Evolutionary conservation across 2,329 filamentous ascomycete genomes (phyloP).

Genomic region (Fusarium sambucinum): DNA sequence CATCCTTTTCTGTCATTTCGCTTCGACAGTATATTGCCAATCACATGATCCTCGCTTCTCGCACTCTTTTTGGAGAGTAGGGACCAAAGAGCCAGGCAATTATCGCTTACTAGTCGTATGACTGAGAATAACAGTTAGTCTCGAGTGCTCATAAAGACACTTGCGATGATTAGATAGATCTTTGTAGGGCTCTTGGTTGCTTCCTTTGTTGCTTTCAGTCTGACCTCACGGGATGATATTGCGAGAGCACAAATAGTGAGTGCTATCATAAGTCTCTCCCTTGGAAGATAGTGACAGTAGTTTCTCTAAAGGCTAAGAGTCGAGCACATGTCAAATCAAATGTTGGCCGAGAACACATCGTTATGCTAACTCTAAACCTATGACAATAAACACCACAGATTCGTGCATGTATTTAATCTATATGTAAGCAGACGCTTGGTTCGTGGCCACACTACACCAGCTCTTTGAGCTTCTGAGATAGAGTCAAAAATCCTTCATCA

Average conservation of each 20-base stretch:
- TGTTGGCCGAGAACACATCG: background rate
- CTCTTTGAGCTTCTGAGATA: slow-evolving; percentile 48
- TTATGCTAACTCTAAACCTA: background rate
- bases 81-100: background rate
- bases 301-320: background rate
- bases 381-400: background rate
- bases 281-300: too few species aligned
- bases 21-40: background rate
- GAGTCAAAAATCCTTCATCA: slow-evolving; percentile 50
- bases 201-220: background rate
- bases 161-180: background rate
- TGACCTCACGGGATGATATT: background rate
- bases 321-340: background rate
- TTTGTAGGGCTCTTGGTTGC: background rate
- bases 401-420: too few species aligned
- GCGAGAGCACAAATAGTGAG: too few species aligned
- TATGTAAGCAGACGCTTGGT: background rate
- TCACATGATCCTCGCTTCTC: background rate
- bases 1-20: background rate
- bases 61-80: background rate
- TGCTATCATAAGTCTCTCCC: background rate
- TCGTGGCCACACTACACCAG: slow-evolving; percentile 8
- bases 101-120: background rate
- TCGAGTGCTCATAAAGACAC: background rate
- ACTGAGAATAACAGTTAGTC: background rate